A percentile compares a stretch with the other conserved stretches of the same genome.
These are phyloP conservation scores for Exophiala bonariae DNA, from an alignment of 2,329 filamentous ascomycete species.

Conservation along the genomic window DNA sequence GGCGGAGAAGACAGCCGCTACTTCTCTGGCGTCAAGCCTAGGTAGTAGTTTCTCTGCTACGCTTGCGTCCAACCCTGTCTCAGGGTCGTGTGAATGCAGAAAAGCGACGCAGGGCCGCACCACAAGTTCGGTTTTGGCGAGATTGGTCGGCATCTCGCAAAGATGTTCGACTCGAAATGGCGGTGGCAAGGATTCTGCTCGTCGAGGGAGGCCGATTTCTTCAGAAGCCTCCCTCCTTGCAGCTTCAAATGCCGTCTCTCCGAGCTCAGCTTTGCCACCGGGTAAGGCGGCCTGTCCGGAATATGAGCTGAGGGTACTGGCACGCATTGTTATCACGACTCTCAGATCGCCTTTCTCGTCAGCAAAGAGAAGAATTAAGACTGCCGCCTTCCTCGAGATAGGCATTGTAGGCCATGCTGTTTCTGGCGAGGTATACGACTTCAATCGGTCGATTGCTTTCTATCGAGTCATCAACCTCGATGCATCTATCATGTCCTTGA, in stretches of 20 bases:
- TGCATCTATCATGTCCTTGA: not conserved
- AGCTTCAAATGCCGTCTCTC: slow-evolving; percentile 69
- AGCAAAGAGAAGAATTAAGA: slow-evolving; percentile 83
- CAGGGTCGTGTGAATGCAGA: slow-evolving; percentile 62
- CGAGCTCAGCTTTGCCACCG: slow-evolving; percentile 64
- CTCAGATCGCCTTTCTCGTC: slow-evolving; percentile 76
- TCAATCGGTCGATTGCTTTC: slow-evolving; percentile 57
- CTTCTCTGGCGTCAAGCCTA: slow-evolving; percentile 81
- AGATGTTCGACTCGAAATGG: slow-evolving; percentile 86
- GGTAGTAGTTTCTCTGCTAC: slow-evolving; percentile 75
- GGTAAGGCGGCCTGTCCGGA: slow-evolving; percentile 88
- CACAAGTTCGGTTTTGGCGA: slow-evolving; percentile 71
- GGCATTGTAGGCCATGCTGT: slow-evolving; percentile 59
- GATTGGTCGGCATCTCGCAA: slow-evolving; percentile 75
- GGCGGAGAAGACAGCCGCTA: slow-evolving; percentile 89
- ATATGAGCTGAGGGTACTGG: slow-evolving; percentile 59
- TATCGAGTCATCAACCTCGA: slow-evolving; percentile 24
- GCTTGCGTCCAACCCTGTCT: slow-evolving; percentile 44
- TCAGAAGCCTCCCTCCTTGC: slow-evolving; percentile 88
- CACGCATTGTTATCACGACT: slow-evolving; percentile 63
- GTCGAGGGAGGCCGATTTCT: slow-evolving; percentile 78
- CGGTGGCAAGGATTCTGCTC: slow-evolving; percentile 63
- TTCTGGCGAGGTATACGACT: slow-evolving; percentile 56
- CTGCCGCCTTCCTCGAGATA: slow-evolving; percentile 72
- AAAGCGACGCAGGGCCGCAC: slow-evolving; percentile 78